These are phyloP conservation scores for Zangia roseola DNA, from an alignment of 768 basidiomycete species.

Conservation along the genomic window DNA sequence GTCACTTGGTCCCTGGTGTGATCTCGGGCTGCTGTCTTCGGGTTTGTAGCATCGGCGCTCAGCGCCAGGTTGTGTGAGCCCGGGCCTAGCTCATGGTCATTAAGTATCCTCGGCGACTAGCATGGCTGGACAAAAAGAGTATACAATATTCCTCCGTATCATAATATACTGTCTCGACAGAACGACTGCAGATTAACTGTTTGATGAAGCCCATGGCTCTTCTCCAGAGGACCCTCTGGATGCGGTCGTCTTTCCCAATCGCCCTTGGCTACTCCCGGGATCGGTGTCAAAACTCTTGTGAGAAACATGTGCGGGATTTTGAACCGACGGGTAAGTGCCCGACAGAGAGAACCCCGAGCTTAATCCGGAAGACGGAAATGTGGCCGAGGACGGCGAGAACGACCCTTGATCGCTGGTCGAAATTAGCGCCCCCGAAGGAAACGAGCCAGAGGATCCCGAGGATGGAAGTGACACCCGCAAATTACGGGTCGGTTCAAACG, in stretches of 20 bases:
- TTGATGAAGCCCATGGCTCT: conserved; percentile 11
- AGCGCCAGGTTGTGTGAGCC: too few relatives aligned
- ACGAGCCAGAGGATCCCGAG: conserved; percentile 13
- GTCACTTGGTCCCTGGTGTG: too few relatives aligned
- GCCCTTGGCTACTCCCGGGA: conserved; percentile 3
- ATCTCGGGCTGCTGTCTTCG: too few relatives aligned
- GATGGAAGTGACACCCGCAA: conserved; percentile 25
- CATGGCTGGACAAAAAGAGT: too few relatives aligned
- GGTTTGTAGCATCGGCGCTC: too few relatives aligned
- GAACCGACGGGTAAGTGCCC: conserved; percentile 15
- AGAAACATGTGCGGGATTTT: conserved; percentile 3
- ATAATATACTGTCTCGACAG: background rate
- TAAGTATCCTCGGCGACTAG: too few relatives aligned
- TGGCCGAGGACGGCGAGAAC: conserved; percentile 16
- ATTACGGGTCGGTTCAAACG: conserved; percentile 49
- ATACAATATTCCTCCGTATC: background rate
- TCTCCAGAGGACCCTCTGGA: conserved; percentile 17
- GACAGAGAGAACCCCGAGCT: conserved; percentile 11
- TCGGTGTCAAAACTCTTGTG: conserved; percentile 11
- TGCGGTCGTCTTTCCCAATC: conserved; percentile 10
- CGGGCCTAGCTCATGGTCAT: too few relatives aligned
- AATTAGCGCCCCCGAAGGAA: conserved; percentile 11
- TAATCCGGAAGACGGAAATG: conserved; percentile 10
- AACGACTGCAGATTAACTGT: conserved; percentile 6
- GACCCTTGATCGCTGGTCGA: conserved; percentile 17